Evolutionary conservation across 2,329 filamentous ascomycete species (phyloP).

Genomic region (Ilyonectria mors-panacis): DNA sequence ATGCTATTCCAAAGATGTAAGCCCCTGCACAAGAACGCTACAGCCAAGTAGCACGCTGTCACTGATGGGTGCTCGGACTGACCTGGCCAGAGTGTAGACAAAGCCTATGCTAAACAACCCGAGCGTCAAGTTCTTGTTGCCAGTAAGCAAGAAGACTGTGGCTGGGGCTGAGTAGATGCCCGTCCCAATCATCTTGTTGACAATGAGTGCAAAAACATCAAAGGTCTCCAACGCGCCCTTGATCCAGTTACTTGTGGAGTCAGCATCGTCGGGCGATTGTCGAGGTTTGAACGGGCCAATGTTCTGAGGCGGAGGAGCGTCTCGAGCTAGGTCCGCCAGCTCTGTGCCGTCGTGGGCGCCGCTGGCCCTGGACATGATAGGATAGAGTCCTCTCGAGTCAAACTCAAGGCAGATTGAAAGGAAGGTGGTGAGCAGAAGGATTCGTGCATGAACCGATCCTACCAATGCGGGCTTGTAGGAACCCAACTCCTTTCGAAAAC

Average conservation of each 20-base stretch:
- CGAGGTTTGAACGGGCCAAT: not conserved
- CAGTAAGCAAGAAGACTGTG: constrained; percentile 12
- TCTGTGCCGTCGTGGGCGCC: not conserved
- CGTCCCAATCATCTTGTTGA: constrained; percentile 26
- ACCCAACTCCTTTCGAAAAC: too few relatives aligned
- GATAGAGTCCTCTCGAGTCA: not conserved
- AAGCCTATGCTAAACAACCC: constrained; percentile 13
- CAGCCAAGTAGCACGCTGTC: not conserved
- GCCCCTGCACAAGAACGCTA: not conserved
- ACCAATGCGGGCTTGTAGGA: not conserved
- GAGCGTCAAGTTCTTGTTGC: constrained; percentile 17
- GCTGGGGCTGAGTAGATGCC: constrained; percentile 20
- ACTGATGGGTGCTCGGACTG: not conserved
- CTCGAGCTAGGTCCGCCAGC: not conserved
- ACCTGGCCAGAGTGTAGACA: constrained; percentile 11
- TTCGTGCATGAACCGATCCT: not conserved
- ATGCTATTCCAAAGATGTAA: not conserved
- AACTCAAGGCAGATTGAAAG: not conserved
- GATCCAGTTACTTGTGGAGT: not conserved
- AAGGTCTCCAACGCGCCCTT: constrained; percentile 3
- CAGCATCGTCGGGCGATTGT: not conserved
- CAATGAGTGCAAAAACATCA: constrained; percentile 19
- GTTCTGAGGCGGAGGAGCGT: not conserved
- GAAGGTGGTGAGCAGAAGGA: not conserved
- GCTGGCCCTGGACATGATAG: not conserved